Base-by-base conservation (phyloP, 305 asterid species). In the Rubia tinctorum region DNA sequence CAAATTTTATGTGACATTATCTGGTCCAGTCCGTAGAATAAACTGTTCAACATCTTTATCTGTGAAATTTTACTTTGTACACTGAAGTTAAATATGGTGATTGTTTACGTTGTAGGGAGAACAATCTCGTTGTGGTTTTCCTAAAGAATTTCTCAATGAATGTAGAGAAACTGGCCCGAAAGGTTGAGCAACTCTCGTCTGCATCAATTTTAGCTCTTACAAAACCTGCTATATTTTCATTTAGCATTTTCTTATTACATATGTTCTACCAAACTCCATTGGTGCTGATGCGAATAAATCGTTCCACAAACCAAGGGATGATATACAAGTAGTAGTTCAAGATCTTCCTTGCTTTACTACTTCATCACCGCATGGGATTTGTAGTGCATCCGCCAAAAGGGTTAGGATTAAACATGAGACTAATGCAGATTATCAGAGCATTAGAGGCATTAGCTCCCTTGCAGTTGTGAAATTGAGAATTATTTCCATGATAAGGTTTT, bases 121-220 rank as follows among this genome's bases (percentile, higher is more conserved):
- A 47, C 99, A 95, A 84, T 98, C 99, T 65, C 99, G 92, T 80
- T 95, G 99, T 87, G 98, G 98, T 69, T 95, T 95, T 84, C 99
- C 99, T 72, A 84, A 95, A 87, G 82, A 92, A 92, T 90, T 95
- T 91, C 85, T 83, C 94, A 66, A 65, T 84, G 80, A 88, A 95
- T 75, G 84, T 88, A 45, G 98, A 95, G 88, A 92, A 92, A 87
- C 85, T 95, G 76, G 97, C 99, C 37, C 87, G 79, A 74, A 95
- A 92, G 99, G 99, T 95, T 81, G 73, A 63, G 30, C 71, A 66
- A 30, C 78, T 66, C 49, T 64, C 27, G 15, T 56, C 65, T 53
- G 53, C 75, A 60, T 77, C 58, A 71, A 45, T 56, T 58, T 27
- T 65, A 27, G 27, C 53, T 43, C 60, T 30, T 55, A 51, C 64